phyloP scores from a whole-genome alignment of 306 rosid species.

The Acacia crassicarpa region DNA sequence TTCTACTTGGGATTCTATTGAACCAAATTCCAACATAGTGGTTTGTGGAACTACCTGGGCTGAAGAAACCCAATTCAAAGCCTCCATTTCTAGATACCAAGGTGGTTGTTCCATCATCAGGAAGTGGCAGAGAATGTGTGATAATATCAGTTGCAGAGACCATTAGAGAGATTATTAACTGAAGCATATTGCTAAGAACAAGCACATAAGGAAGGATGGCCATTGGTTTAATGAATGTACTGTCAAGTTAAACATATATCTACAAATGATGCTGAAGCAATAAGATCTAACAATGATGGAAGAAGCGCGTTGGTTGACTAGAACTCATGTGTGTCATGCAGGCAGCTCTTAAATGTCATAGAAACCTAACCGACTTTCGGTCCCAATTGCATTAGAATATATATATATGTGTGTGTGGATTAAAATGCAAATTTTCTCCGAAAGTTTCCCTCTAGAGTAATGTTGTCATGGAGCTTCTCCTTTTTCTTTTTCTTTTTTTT shows the following conservation, averaged over 20 bases:
- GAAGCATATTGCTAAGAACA: background rate
- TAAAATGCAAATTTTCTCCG: no score
- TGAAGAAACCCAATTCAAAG: conserved; percentile 10
- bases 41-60: background rate
- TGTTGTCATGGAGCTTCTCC: no score
- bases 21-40: conserved; percentile 5
- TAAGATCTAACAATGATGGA: no score
- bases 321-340: no score
- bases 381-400: no score
- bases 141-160: background rate
- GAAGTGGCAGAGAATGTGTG: background rate
- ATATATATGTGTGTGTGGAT: no score
- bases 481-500: no score
- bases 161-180: background rate
- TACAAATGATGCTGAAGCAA: no score
- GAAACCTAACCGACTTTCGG: no score
- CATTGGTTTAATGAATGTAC: background rate
- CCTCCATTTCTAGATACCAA: background rate
- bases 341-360: no score
- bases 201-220: background rate
- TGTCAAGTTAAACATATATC: background rate
- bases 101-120: background rate
- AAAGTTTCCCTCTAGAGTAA: no score
- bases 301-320: no score
- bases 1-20: background rate